Base-by-base conservation (phyloP, 2,329 filamentous ascomycete species). In the Arthrobotrys entomopaga region DNA sequence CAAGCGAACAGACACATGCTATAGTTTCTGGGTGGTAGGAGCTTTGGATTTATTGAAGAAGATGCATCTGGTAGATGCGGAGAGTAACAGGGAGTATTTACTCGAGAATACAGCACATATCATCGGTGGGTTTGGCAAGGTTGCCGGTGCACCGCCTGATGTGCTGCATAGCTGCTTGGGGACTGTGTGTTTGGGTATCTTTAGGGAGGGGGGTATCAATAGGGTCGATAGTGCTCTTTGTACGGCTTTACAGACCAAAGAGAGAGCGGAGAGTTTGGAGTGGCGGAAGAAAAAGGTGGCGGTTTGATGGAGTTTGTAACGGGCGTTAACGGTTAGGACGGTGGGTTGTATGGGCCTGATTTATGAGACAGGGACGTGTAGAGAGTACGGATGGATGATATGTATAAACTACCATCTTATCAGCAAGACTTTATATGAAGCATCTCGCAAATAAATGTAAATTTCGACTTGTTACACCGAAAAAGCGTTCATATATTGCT, bases 1-100 rank as follows among this genome's bases (percentile, higher is more conserved):
- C 83, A 99, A 99, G 81, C 86, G 89, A 54, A 91, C 91, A 8
- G 95, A 99, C 82, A 98, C 95, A 0, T 99, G 95, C 82, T 99
- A 99, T 81, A 90, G 88, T 20, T 99, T 94, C 85, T 99, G 95
- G 95, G 92, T 91, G 0, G 86, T 86, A 2, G 92, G 29, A 58
- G 63, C 48, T 42, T 76, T 77, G 1, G 75, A 89, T 84, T 87
- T 91, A 78, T 83, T 91, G 10, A 84, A 86, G 29, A 82, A 86
- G 65, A 81, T 84, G 11, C 80, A 85, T 0, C 82, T 93, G n/a
- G 82, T 92, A 26, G 84, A 89, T 67, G 81, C 82, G 3, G 79
- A 81, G 10, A 85, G 88, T 0, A 88, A 90, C 50, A 87, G 92
- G n/a, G 85, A 86, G 56, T 98, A 95, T 82, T 84, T 99, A 11